Base-by-base conservation (phyloP, 2,329 filamentous ascomycete species). In the Coniosporium tulheliwenetii region DNA sequence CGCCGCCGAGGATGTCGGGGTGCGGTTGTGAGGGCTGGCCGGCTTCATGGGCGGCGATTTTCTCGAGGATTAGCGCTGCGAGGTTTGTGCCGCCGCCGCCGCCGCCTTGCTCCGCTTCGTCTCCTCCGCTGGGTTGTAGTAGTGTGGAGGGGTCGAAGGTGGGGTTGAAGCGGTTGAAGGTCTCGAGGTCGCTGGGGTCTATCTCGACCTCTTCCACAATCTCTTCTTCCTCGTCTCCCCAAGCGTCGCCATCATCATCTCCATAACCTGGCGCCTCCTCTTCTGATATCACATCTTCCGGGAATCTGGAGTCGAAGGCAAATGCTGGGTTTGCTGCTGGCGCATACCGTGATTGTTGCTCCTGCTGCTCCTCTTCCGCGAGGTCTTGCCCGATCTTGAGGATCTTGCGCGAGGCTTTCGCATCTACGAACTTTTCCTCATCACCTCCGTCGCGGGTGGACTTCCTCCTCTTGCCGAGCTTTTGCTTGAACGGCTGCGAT, bases 21-120 rank as follows among this genome's bases (percentile, higher is more conserved):
- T 39, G 10, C 44, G 48, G 14, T 45, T 50, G 44, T 8, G 50
- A 51, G 26, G 62, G 67, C 47, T 79, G 69, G 30, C 71, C 71
- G 3, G 84, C 81, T 65, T 98, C 91, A 52, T 93, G 84, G 44
- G 83, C 81, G 4, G 86, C 85, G 55, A 98, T 98, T 63, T 93
- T 94, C 55, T 89, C 79, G 43, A 98, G 65, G 48, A 98, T 98
- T 47, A 98, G 66, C 54, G 94, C 87, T 12, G 91, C 86, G 43
- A 98, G 69, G 58, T 96, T 94, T 46, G 81, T 85, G 39, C 63
- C 63, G 10, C 57, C 58, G 9, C 60, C 62, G 35, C n/a, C n/a
- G 19, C 19, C 19, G 19, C 43, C 53, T 48, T 45, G 57, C 45
- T 50, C 52, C 13, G 58, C 55, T 12, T 55, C 53, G 41, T 61